Base-by-base conservation (phyloP, 148 eudicot genomes). In the Spergularia marina region DNA sequence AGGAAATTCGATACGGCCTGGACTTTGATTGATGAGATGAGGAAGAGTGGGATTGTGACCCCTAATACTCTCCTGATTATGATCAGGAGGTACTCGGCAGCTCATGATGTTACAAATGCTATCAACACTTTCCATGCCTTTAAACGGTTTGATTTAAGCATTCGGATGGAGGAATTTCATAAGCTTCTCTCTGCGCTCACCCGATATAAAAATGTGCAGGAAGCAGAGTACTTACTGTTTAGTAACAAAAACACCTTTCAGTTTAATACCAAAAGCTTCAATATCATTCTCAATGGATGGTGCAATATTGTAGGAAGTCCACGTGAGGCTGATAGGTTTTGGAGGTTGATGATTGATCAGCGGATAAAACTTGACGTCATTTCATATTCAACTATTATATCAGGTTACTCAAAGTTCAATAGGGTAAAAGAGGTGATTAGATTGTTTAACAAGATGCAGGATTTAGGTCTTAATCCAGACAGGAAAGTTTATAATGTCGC, bases 241-340 rank as follows among this genome's bases (percentile, higher is more conserved):
- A 87, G 97, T 79, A 94, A 91, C 73, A 83, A 82, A 76, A 83
- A 80, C 65, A 85, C 80, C 13, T 94, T 81, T 51, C 86, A 82
- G 12, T 79, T 88, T 47, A 83, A 81, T 60, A 91, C 93, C 5
- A 94, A 94, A 86, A 94, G 95, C 82, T 94, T 91, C 71, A 94
- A 94, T 79, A 94, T 94, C 70, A 75, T 94, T 30, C 83, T 94
- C 12, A 94, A 94, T 72, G 98, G 98, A 65, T 94, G 93, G 93
- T 90, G 90, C 77, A 94, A 90, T 73, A 77, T 90, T 3, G 67
- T 88, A 6, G 85, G 93, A 73, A 77, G 82, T 80, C 83, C 87
- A 7, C 83, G 86, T 2, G 98, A 94, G 80, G 93, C 82, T 2
- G 83, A 82, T 79, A 81, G 98, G 36, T 87, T 94, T 63, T 94